Evolutionary conservation across 1,139 yeast species (phyloP), one percentile per base, ranked within the genome.

Genomic region (Ogataea hybrid): DNA sequence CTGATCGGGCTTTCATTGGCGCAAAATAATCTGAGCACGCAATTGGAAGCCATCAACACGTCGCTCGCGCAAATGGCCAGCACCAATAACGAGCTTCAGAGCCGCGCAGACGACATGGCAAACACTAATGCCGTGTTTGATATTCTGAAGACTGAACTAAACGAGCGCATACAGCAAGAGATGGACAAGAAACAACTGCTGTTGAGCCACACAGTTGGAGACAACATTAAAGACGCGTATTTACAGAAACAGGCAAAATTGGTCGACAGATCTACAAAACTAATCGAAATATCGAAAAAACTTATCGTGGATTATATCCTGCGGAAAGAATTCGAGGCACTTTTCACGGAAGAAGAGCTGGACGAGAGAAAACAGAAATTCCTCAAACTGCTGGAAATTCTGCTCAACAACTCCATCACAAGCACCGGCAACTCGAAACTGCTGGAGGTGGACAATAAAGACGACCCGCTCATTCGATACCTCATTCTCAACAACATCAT

Each of bases 391-490:
- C 33, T 62, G 17, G 64, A 62, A 42, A 43, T 52, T 3, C 43
- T 62, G 18, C 44, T 62, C n/a, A 62, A 61, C 39, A 56, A 60
- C 28, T 49, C 52, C 12, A 46, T 55, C 12, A 37, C 47, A 0
- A 42, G 38, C 17, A 33, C 44, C 11, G 35, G 39, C 11, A 41
- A 35, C 4, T 35, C 46, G 28, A 28, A 38, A 32, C 47, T 49
- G 37, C 29, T 56, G 22, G 46, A 49, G 29, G 43, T 59, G 3
- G 54, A 48, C 6, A 51, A 53, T 12, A 50, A 53, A 25, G 62
- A 59, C 39, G 66, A 61, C 40, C 58, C 61, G 5, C 35, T 62
- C 7, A 46, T 61, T n/a, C 41, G 64, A 27, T 60, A 57, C 39
- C 35, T 62, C 4, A 39, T 62, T 3, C 23, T 53, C 16, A 60